phyloP scores from a whole-genome alignment of 148 eudicot species.

The Rheum nobile region DNA sequence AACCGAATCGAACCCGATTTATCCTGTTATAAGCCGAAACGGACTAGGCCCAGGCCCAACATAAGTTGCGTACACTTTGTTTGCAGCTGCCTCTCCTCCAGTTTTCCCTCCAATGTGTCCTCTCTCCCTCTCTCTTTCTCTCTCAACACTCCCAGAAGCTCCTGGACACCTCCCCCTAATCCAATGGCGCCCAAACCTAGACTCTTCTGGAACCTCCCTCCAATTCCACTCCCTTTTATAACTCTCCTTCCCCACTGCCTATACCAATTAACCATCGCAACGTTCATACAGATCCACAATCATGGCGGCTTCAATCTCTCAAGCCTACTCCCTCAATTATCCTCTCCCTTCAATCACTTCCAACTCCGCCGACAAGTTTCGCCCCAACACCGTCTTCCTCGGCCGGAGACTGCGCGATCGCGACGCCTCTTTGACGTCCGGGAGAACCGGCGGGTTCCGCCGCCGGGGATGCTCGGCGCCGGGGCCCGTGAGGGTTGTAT shows the following conservation, averaged over 20 bases:
- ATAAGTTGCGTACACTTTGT: too few species aligned
- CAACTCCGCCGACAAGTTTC: background rate
- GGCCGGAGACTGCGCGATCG: background rate
- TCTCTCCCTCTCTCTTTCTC: too few species aligned
- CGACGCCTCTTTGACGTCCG: background rate
- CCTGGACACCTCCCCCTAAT: background rate
- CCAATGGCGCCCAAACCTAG: background rate
- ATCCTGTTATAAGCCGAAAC: too few species aligned
- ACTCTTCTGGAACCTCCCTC: background rate
- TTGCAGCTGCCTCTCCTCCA: background rate
- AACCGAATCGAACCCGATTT: too few species aligned
- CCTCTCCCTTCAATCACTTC: background rate
- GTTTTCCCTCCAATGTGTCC: background rate
- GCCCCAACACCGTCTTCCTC: background rate
- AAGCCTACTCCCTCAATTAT: background rate
- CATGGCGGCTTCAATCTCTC: background rate
- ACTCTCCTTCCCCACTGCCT: background rate
- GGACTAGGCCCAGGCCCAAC: too few species aligned
- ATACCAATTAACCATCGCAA: background rate
- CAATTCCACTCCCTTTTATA: background rate
- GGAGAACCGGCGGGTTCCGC: slow-evolving; percentile 11
- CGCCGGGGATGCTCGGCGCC: slow-evolving; percentile 28
- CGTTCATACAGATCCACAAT: background rate
- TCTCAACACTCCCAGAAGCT: background rate
- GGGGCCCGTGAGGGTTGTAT: slow-evolving; percentile 38